A percentile compares a stretch with the other conserved stretches of the same genome.
phyloP scores from a whole-genome alignment of 2,329 filamentous ascomycete genomes.

The Davidsoniella virescens region DNA sequence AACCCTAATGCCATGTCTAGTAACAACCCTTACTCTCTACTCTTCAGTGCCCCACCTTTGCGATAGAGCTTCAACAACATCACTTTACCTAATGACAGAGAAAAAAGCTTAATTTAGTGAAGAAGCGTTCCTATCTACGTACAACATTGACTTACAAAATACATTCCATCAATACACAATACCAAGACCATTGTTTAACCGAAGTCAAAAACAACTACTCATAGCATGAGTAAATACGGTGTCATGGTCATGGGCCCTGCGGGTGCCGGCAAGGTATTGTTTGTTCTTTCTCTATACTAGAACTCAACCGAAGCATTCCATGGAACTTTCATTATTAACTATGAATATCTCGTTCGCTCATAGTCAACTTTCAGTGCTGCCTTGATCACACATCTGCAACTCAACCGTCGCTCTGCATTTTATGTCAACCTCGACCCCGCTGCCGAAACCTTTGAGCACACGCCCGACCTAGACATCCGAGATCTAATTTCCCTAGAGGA shows the following conservation, averaged over 20 bases:
- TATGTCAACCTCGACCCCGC: constrained; percentile 98
- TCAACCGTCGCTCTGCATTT: constrained; percentile 83
- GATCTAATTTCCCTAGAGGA: constrained; percentile 86
- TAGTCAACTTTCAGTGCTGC: constrained; percentile 82
- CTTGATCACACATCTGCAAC: constrained; percentile 81
- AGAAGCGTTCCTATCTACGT: no score
- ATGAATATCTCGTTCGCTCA: no score
- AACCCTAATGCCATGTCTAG: no score
- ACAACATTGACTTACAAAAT: no score
- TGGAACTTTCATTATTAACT: constrained; percentile 20
- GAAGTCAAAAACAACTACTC: not conserved
- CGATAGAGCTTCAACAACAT: no score
- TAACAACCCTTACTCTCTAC: no score
- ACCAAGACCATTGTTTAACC: not conserved
- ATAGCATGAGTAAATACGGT: constrained; percentile 79
- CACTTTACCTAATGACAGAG: no score
- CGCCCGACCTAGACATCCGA: constrained; percentile 88
- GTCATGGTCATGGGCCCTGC: constrained; percentile 92
- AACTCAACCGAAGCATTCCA: not conserved
- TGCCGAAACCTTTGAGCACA: constrained; percentile 79
- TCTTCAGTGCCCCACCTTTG: no score
- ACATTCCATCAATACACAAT: no score
- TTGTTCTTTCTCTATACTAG: constrained; percentile 3
- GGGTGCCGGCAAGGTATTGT: constrained; percentile 66
- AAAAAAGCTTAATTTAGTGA: no score